Base-by-base conservation (phyloP, 495 filamentous ascomycete species). In the Penicillium samsonianum region DNA sequence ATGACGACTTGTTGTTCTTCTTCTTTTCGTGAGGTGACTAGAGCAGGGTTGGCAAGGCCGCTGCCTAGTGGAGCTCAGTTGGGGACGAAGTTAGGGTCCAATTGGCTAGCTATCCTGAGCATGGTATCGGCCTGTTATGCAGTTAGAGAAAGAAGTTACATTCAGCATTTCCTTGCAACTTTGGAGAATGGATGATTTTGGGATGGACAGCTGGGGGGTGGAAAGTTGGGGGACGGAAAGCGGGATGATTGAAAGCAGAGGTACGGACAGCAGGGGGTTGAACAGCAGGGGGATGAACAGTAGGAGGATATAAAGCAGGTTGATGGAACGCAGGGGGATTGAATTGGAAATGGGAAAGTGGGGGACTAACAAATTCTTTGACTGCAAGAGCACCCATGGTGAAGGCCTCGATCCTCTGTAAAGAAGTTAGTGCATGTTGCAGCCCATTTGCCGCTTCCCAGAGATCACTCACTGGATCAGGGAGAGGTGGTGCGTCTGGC, bases 401-500 rank as follows among this genome's bases (percentile, higher is more conserved):
- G 9, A 55, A 38, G 4, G 41, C 41, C 23, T 38, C 23, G 42
- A 35, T 28, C 19, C 41, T 55, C 52, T 55, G 28, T 8, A 14
- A 4, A 19, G 14, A 17, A 7, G 17, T 44, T 54, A 35, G 19
- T 35, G 10, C 14, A 20, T 45, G 5, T 17, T 23, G 42, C 11
- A 17, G 10, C 17, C 9, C 22, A 22, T 19, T 14, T 38, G 31
- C 33, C 22, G 14, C 22, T 22, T 26, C 4, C 7, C 23, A 11
- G 17, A 44, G 10, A 26, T 52, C 11, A 46, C 52, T 28, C 10
- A 47, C 53, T 5, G 42, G 30, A 22, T 40, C 42, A 22, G 3
- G 8, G 2, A 28, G 8, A 17, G 53, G 22, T 17, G 53, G 58
- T 8, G 58, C 58, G 16, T 61, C 58, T 7, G 42, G 20, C 58